Evolutionary conservation across 345 rosid genomes (phyloP).

Genomic region (Melaleuca quinquenervia): DNA sequence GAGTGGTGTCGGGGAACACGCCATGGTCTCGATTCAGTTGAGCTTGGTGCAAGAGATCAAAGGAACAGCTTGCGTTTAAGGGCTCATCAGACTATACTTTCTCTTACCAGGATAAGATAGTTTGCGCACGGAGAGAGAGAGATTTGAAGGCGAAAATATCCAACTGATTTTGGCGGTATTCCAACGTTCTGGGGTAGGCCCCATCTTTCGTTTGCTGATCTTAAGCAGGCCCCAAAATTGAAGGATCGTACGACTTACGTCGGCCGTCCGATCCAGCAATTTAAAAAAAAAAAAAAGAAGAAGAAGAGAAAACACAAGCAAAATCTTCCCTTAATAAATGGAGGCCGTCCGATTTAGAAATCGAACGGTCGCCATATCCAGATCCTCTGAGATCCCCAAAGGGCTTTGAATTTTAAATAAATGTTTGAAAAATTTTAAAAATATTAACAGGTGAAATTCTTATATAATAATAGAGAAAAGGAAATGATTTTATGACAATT

Average conservation of each 20-base stretch:
- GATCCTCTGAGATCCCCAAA: no score
- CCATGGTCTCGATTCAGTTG: conserved; percentile 20
- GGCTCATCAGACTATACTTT: background rate
- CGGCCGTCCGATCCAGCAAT: no score
- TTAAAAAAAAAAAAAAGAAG: no score
- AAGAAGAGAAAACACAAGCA: no score
- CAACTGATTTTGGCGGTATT: background rate
- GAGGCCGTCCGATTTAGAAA: no score
- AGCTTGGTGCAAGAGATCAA: background rate
- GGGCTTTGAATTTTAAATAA: background rate
- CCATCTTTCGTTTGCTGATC: background rate
- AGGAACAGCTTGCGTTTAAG: background rate
- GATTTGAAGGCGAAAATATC: background rate
- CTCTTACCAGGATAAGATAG: background rate
- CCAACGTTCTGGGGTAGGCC: background rate
- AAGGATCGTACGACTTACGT: no score
- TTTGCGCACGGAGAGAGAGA: background rate
- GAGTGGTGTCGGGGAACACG: conserved; percentile 35
- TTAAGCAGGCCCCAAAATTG: background rate
- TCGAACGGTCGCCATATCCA: no score
- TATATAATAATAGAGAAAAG: background rate
- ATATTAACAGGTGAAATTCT: background rate
- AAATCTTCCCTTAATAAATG: no score
- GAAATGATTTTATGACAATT: background rate
- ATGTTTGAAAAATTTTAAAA: background rate